Evolutionary conservation across 2,329 filamentous ascomycete genomes (phyloP), one percentile per base, ranked within the genome.

Genomic region (Nemania sp.): DNA sequence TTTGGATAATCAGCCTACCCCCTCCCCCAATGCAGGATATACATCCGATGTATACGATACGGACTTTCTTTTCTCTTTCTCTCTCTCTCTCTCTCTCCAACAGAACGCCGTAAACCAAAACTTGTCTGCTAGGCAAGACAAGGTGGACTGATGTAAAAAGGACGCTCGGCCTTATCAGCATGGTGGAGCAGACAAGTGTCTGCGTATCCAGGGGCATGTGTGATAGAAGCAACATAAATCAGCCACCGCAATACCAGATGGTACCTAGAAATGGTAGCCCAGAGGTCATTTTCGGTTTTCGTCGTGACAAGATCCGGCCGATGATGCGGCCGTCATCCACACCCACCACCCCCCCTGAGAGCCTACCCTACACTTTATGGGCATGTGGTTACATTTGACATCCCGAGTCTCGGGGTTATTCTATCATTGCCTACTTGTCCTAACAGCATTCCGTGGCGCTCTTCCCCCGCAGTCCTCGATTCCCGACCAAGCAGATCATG

Each of bases 301-400:
- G 49, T 53, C 29, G 29, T 42, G n/a, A 55, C 39, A 18, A 25
- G 42, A 25, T 51, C n/a, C 12, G 20, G 20, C 39, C 51, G 40
- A 59, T 59, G 59, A 62, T 59, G 55, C 35, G 52, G 55, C 50
- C 34, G 21, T 53, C n/a, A 37, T 47, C 42, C 50, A 46, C 46
- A 49, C 39, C 35, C 29, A 45, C n/a, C n/a, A n/a, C n/a, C n/a
- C n/a, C n/a, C n/a, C n/a, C n/a, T n/a, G n/a, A n/a, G n/a, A n/a
- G n/a, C n/a, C n/a, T n/a, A n/a, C 2, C 39, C 29, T n/a, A 29
- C 29, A 35, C 32, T 32, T 29, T 52, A 39, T 40, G 42, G 58
- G 21, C 35, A 20, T 59, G 51, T 21, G 10, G 29, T 57, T 51
- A 32, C 57, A 46, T 25, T 29, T 35, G 45, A 11, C 35, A 37